Conservation (phyloP, 345 rosid species). For the Draba incana region DNA sequence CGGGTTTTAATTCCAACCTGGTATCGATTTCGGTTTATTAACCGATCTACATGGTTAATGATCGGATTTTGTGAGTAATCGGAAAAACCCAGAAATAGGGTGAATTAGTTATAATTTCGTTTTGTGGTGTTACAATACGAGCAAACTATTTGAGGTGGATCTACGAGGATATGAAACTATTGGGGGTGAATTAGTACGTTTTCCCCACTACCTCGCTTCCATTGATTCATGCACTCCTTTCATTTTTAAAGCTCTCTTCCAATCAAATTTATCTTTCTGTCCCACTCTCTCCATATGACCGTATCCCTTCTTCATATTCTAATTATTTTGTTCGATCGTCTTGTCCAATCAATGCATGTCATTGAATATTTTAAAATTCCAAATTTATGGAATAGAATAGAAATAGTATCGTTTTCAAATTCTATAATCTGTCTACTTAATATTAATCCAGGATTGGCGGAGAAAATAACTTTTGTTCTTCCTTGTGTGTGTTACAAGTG, state of each 20-base stretch:
- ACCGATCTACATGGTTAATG: no score
- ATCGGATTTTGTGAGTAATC: no score
- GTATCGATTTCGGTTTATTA: no score
- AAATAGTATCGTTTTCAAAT: constrained; percentile 7
- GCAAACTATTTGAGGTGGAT: no score
- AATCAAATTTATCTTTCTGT: constrained; percentile 36
- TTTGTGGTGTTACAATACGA: no score
- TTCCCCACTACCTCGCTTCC: constrained; percentile 38
- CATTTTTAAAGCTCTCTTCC: constrained; percentile 34
- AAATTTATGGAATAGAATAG: background rate
- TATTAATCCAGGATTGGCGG: constrained; percentile 10
- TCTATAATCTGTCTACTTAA: constrained; percentile 6
- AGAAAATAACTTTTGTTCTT: background rate
- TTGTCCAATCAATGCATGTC: constrained; percentile 41
- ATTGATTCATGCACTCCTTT: constrained; percentile 44
- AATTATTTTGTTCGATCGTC: background rate
- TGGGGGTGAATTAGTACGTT: no score
- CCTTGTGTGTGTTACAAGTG: background rate
- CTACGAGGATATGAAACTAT: no score
- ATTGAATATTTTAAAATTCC: constrained; percentile 30
- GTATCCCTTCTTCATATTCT: constrained; percentile 14
- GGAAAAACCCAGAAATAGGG: no score
- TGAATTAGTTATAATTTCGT: no score
- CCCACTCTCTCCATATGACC: constrained; percentile 33
- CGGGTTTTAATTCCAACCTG: no score